Percentiles rank a stretch among this genome's conserved stretches.
Evolutionary conservation across 495 filamentous ascomycete species (phyloP).

Genomic region (Venustampulla echinocandica): DNA sequence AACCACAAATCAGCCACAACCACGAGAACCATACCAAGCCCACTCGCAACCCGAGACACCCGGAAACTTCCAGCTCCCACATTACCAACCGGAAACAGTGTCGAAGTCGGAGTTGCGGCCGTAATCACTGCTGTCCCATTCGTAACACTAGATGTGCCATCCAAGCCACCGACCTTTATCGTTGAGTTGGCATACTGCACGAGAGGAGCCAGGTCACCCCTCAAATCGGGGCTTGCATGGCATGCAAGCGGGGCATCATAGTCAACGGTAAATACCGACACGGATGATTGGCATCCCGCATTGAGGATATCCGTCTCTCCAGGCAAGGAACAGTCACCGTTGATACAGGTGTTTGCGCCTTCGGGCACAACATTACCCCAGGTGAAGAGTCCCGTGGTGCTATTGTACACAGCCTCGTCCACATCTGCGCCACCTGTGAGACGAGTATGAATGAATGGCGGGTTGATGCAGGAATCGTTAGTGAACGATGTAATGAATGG

Average conservation of each 20-base stretch:
- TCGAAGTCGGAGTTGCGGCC: not conserved
- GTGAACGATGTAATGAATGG: conserved; percentile 26
- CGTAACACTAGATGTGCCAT: not conserved
- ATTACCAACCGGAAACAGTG: not conserved
- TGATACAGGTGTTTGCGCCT: conserved; percentile 24
- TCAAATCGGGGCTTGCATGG: not conserved
- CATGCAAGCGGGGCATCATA: conserved; percentile 24
- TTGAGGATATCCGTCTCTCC: conserved; percentile 26
- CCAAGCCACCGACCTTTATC: conserved; percentile 1
- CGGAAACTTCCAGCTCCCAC: too few species aligned
- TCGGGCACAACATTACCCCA: conserved; percentile 9
- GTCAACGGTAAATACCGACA: conserved; percentile 32
- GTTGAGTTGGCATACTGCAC: conserved; percentile 6
- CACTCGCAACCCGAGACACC: too few species aligned
- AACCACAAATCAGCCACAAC: too few species aligned
- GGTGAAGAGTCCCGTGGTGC: conserved; percentile 27
- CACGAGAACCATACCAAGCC: too few species aligned
- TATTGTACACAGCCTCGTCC: conserved; percentile 24
- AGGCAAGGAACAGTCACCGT: conserved; percentile 29
- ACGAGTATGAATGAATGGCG: conserved; percentile 29
- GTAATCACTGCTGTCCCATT: not conserved
- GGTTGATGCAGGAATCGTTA: conserved; percentile 26
- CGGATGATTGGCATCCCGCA: conserved; percentile 18
- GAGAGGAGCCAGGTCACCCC: not conserved
- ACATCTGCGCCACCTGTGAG: conserved; percentile 21